Evolutionary conservation across 2,329 filamentous ascomycete genomes (phyloP).

Genomic region (Coniochaeta sp.): DNA sequence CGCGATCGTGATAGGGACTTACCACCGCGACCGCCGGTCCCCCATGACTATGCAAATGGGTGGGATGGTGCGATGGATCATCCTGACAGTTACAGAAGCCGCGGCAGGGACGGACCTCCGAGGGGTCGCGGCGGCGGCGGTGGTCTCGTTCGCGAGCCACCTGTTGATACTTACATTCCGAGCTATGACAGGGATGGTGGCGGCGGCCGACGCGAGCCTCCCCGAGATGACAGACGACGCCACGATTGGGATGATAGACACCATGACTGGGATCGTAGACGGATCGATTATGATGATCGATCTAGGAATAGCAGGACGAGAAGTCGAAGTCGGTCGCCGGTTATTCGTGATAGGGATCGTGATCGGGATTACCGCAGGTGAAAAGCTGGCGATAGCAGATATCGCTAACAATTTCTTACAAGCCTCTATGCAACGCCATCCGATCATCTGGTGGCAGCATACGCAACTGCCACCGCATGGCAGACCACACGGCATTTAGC

Average conservation of each 20-base stretch:
- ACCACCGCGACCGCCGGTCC: conserved; percentile 43
- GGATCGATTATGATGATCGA: conserved; percentile 25
- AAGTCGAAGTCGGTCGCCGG: conserved; percentile 37
- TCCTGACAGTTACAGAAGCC: conserved; percentile 32
- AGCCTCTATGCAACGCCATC: no score
- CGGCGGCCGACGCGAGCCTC: conserved; percentile 14
- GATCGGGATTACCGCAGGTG: conserved; percentile 46
- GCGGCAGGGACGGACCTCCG: conserved; percentile 21
- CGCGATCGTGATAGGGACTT: conserved; percentile 31
- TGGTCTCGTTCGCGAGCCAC: conserved; percentile 15
- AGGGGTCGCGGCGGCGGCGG: conserved; percentile 10
- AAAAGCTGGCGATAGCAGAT: background rate
- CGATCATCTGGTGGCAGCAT: no score
- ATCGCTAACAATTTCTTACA: no score
- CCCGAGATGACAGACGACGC: conserved; percentile 30
- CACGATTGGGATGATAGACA: conserved; percentile 33
- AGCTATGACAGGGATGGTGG: conserved; percentile 31
- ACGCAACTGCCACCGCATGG: no score
- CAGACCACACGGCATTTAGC: no score
- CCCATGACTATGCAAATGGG: conserved; percentile 28
- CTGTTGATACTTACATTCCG: conserved; percentile 43
- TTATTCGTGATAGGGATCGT: conserved; percentile 23
- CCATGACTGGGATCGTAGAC: conserved; percentile 23
- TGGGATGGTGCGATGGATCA: conserved; percentile 26
- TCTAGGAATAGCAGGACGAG: conserved; percentile 31